Evolutionary conservation across 495 filamentous ascomycete species (phyloP).

Genomic region (Hypoxylon subgilvum): DNA sequence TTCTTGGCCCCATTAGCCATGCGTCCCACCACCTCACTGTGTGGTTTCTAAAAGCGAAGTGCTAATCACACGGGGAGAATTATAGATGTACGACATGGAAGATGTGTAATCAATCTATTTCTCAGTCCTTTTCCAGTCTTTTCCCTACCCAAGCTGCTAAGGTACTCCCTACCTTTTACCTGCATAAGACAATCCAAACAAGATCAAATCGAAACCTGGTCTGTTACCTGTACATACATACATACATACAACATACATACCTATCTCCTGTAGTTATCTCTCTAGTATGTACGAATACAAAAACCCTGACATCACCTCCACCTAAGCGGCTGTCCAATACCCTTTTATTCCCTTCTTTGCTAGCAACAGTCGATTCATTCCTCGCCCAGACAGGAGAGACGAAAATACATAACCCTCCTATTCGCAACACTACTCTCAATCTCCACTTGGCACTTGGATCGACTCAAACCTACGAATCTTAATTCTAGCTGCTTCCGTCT

Average conservation of each 20-base stretch:
- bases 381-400: constrained; percentile 3
- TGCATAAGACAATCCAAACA: constrained; percentile 15
- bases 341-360: constrained; percentile 19
- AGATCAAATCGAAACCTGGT: too few species aligned
- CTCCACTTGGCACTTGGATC: constrained; percentile 39
- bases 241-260: constrained; percentile 6
- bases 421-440: constrained; percentile 9
- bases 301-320: constrained; percentile 38
- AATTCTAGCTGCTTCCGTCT: constrained; percentile 37
- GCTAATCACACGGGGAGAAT: too few species aligned
- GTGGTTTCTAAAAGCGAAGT: not conserved
- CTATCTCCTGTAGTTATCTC: too few species aligned
- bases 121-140: too few species aligned
- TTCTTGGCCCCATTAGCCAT: too few species aligned
- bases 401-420: constrained; percentile 8
- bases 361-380: constrained; percentile 22
- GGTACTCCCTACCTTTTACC: not conserved
- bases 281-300: constrained; percentile 36
- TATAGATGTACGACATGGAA: too few species aligned
- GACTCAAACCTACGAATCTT: constrained; percentile 35
- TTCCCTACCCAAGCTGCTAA: too few species aligned
- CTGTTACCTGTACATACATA: not conserved
- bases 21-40: constrained; percentile 1
- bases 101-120: too few species aligned
- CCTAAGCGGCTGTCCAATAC: constrained; percentile 17